phyloP scores from a whole-genome alignment of 331 rosid species.

The Pyrus hybrid region DNA sequence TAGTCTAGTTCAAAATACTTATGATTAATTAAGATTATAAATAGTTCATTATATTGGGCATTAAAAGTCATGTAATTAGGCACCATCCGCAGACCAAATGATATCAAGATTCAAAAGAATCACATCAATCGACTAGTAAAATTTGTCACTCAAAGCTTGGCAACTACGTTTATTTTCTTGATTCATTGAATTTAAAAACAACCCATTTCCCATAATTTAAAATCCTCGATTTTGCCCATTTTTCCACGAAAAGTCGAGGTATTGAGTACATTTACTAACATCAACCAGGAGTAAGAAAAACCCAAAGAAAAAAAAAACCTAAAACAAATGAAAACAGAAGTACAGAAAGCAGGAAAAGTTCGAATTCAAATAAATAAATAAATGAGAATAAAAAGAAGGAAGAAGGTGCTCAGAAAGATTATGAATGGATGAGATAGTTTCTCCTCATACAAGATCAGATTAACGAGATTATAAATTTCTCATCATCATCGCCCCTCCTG shows the following conservation, averaged over 20 bases:
- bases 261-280: too few relatives aligned
- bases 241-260: neutral
- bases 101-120: too few relatives aligned
- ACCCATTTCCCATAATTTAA: too few relatives aligned
- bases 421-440: slow-evolving; percentile 25
- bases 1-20: neutral
- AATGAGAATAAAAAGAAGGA: too few relatives aligned
- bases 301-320: too few relatives aligned
- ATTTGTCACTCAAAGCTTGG: too few relatives aligned
- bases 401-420: slow-evolving; percentile 22
- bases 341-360: neutral
- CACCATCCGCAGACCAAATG: too few relatives aligned
- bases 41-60: too few relatives aligned
- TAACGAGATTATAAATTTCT: slow-evolving; percentile 32
- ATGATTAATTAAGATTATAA: neutral
- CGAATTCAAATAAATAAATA: neutral
- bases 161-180: neutral
- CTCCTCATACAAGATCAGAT: slow-evolving; percentile 28
- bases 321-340: neutral
- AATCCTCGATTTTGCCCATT: neutral
- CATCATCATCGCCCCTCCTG: slow-evolving; percentile 30
- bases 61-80: too few relatives aligned
- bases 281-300: too few relatives aligned
- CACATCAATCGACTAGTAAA: neutral
- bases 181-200: neutral